Evolutionary conservation across 495 filamentous ascomycete genomes (phyloP), one percentile per base, ranked within the genome.

Genomic region (Polyplosphaeria fusca): DNA sequence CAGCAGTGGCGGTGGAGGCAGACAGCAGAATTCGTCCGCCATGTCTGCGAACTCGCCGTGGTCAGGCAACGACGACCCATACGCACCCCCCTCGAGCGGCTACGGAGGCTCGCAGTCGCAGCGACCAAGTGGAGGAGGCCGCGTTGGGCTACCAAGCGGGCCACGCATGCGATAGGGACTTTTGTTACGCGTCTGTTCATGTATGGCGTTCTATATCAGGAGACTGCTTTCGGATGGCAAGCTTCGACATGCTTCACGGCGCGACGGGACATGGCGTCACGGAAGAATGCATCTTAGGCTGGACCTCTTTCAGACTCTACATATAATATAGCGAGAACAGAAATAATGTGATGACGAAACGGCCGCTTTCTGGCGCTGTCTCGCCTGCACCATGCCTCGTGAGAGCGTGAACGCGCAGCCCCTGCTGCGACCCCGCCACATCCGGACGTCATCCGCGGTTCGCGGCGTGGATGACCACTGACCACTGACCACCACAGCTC

Each of bases 61-160:
- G 61, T 22, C 51, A n/a, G 55, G 44, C 41, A 50, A 46, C 37
- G 52, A 50, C 52, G 57, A 65, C 27, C 51, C 45, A 3, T 52
- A 59, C 47, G 61, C 38, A 5, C 28, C 41, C 13, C 30, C 20
- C 16, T 23, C 14, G 27, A 39, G 50, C n/a, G 30, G 41, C 3
- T 60, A 63, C 49, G 55, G 51, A 28, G 56, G 41, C 26, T 38
- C 14, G 24, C 35, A 23, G 30, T 49, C 30, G 24, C 26, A 47
- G n/a, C 55, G 40, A 37, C 52, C 43, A 18, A 28, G 48, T 14
- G 57, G 68, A 35, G 61, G 74, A 30, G 63, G 68, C 7, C 66
- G 71, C 41, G 65, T 72, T 46, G 79, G 80, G 35, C 59, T 83
- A 45, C 80, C 78, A 25, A 77, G 69, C 49, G 77, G 77, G 16